Evolutionary conservation across 2,329 filamentous ascomycete genomes (phyloP).

Genomic region (Claviceps purpurea): DNA sequence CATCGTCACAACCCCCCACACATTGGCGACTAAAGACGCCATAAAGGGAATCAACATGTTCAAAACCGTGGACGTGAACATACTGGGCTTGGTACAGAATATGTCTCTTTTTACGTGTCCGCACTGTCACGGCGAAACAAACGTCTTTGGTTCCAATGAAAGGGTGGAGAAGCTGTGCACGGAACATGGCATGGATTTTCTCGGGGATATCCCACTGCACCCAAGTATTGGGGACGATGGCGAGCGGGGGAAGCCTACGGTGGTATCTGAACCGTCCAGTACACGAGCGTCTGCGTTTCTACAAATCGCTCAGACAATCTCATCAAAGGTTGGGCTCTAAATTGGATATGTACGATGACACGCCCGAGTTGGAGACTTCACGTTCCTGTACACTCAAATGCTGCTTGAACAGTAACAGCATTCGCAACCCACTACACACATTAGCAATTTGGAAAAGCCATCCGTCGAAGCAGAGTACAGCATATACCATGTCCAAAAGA

Average conservation of each 20-base stretch:
- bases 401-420: not conserved
- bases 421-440: not conserved
- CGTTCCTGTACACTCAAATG: not conserved
- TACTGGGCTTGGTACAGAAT: conserved; percentile 82
- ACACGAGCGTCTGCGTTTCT: conserved; percentile 59
- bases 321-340: conserved; percentile 26
- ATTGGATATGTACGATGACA: not conserved
- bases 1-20: conserved; percentile 87
- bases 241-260: conserved; percentile 75
- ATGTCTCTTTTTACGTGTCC: conserved; percentile 80
- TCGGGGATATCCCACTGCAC: conserved; percentile 84
- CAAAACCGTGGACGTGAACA: conserved; percentile 64
- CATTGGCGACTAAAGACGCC: conserved; percentile 82
- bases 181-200: conserved; percentile 60
- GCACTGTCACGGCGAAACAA: conserved; percentile 58
- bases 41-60: conserved; percentile 91
- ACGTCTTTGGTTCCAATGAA: conserved; percentile 57
- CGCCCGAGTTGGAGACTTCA: not conserved
- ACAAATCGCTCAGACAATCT: conserved; percentile 48
- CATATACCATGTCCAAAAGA: conserved; percentile 4
- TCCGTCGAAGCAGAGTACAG: not conserved
- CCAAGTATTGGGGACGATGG: conserved; percentile 77
- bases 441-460: conserved; percentile 1
- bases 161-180: conserved; percentile 56
- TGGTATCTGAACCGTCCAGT: conserved; percentile 73